Percentiles rank a stretch among this genome's conserved stretches.
Conservation (phyloP, 768 basidiomycete genomes). For the Auriscalpium orientale region DNA sequence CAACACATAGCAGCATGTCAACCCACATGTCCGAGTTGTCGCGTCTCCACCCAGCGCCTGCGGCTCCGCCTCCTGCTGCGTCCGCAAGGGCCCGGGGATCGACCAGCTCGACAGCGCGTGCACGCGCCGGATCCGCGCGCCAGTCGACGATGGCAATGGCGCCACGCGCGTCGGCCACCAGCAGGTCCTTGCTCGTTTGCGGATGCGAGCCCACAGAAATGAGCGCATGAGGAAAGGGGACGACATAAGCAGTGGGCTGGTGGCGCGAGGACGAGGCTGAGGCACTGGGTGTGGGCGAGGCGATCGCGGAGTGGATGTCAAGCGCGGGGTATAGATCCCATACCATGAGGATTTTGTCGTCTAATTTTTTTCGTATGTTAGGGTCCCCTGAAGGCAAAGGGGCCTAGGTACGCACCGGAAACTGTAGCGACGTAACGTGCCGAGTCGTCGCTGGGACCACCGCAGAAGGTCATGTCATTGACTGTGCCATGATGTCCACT, state of each 20-base stretch:
- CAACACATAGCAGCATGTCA: not conserved
- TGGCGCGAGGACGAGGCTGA: conserved; percentile 34
- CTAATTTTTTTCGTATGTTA: conserved; percentile 25
- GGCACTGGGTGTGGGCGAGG: conserved; percentile 24
- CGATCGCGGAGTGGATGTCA: conserved; percentile 34
- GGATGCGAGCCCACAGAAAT: conserved; percentile 64
- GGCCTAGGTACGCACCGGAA: conserved; percentile 41
- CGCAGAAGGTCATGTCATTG: conserved; percentile 75
- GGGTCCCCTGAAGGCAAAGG: not conserved
- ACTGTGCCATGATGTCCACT: conserved; percentile 76
- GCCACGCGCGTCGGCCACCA: conserved; percentile 69
- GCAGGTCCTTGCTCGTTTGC: conserved; percentile 66
- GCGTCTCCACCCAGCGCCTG: conserved; percentile 62
- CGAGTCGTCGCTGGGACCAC: conserved; percentile 61
- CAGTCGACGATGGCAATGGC: conserved; percentile 77
- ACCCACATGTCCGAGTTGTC: conserved; percentile 68
- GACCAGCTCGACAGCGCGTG: conserved; percentile 58
- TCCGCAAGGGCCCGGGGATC: conserved; percentile 60
- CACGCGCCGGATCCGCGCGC: conserved; percentile 58
- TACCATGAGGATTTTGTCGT: conserved; percentile 79
- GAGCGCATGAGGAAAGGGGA: conserved; percentile 67
- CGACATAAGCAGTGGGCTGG: conserved; percentile 73
- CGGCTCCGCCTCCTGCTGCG: conserved; percentile 39
- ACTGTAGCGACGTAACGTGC: conserved; percentile 74
- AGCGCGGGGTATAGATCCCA: conserved; percentile 71